Base-by-base conservation (phyloP, 176 grass and related monocot species). In the Zea luxurians region DNA sequence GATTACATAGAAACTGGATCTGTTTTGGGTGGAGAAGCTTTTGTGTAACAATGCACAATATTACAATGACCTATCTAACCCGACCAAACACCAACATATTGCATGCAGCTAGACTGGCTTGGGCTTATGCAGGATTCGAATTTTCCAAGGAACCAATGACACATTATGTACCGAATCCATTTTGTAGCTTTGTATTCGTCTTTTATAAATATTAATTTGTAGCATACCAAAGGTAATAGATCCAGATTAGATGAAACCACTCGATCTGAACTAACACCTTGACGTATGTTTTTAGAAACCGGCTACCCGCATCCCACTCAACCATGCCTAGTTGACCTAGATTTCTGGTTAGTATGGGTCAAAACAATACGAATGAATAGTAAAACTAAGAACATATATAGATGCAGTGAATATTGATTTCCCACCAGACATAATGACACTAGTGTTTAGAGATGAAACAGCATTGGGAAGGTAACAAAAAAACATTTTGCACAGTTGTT, bases 371-470 rank as follows among this genome's bases (percentile, higher is more conserved):
- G 53, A 7, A 68, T 74, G 17, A 7, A 65, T 3, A 46, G 8
- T 74, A 52, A 48, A 78, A 79, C 4, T 69, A 36, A 61, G 9
- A 77, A 72, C 17, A 58, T 58, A 18, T 18, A 20, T 58, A 58
- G 17, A 58, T 58, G 54, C 17, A 57, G 7, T 57, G n/a, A 20
- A n/a, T 20, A 20, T 58, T 4, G 34, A 66, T 36, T 68, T 65
- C 70, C 41, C 59, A 58, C 48, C 17, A 38, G 35, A 52, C 41
- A 44, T 68, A 46, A 81, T 48, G 15, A 16, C 49, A 18, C 36
- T 71, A 57, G 9, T 64, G 4, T 10, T 50, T 44, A 40, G 48
- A 57, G 20, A 66, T 48, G 10, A 66, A 75, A 59, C 15, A 18
- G 13, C 37, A 75, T 43, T 20, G 2, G 45, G 2, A 65, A 72